These are phyloP conservation scores for Globisporangium irregulare DNA, from an alignment of 352 stramenopile genomes.

Conservation along the genomic window DNA sequence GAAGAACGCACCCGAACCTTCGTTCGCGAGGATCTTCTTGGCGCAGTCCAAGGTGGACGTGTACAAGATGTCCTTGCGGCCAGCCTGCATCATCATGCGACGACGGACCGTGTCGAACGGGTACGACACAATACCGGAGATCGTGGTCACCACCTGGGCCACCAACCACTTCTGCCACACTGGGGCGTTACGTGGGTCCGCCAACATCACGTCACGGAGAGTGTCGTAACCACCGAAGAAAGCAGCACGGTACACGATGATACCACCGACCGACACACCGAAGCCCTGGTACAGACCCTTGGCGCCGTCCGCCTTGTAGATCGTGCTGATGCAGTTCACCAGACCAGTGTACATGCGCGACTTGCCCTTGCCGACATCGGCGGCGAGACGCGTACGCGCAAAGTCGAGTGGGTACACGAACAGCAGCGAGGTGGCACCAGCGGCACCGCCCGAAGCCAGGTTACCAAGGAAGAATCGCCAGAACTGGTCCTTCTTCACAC, in stretches of 20 bases:
- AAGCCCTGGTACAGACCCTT: slow-evolving; percentile 98
- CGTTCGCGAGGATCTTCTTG: slow-evolving; percentile 95
- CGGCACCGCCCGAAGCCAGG: slow-evolving; percentile 96
- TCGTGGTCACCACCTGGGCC: slow-evolving; percentile 89
- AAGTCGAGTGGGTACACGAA: slow-evolving; percentile 99
- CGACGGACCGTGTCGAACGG: slow-evolving; percentile 95
- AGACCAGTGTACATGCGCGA: slow-evolving; percentile 97
- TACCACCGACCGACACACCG: slow-evolving; percentile 97
- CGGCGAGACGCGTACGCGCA: slow-evolving; percentile 97
- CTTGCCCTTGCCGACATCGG: slow-evolving; percentile 97
- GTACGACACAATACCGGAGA: slow-evolving; percentile 94
- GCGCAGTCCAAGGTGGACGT: slow-evolving; percentile 96
- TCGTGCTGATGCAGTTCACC: slow-evolving; percentile 96
- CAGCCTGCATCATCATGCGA: slow-evolving; percentile 98
- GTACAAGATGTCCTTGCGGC: slow-evolving; percentile 97
- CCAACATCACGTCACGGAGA: slow-evolving; percentile 86
- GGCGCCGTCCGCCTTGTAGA: slow-evolving; percentile 90
- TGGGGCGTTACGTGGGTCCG: slow-evolving; percentile 82
- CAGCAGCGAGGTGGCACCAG: slow-evolving; percentile 94
- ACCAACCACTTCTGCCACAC: slow-evolving; percentile 91
- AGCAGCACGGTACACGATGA: slow-evolving; percentile 97
- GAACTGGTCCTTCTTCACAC: slow-evolving; percentile 96
- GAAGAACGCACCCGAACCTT: slow-evolving; percentile 96
- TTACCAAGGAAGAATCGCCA: slow-evolving; percentile 98
- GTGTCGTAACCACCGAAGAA: slow-evolving; percentile 99